Evolutionary conservation across 2,329 filamentous ascomycete genomes (phyloP).

Genomic region (Ustilaginoidea virens): DNA sequence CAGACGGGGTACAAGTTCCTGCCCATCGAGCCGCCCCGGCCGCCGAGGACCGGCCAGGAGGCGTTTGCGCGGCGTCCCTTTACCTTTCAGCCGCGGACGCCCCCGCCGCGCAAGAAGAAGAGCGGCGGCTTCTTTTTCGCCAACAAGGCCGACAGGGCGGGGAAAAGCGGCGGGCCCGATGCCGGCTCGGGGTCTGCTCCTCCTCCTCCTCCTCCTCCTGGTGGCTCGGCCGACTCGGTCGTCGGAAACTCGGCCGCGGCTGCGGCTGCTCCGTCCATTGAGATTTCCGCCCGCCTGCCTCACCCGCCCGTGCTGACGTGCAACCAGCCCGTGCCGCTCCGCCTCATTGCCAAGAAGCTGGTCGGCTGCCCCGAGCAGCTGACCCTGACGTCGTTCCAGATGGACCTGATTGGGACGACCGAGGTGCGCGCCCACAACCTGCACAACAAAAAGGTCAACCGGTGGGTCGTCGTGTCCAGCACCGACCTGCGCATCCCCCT

Average conservation of each 20-base stretch:
- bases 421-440: slow-evolving; percentile 66
- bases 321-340: slow-evolving; percentile 69
- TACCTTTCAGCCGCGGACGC: slow-evolving; percentile 31
- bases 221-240: not conserved
- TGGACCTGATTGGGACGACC: slow-evolving; percentile 69
- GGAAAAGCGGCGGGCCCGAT: slow-evolving; percentile 7
- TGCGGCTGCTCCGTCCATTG: slow-evolving; percentile 46
- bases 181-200: not conserved
- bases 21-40: slow-evolving; percentile 78
- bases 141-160: slow-evolving; percentile 15
- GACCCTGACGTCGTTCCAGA: slow-evolving; percentile 63
- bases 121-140: slow-evolving; percentile 48
- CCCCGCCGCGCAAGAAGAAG: slow-evolving; percentile 17
- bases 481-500: slow-evolving; percentile 59
- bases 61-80: slow-evolving; percentile 67
- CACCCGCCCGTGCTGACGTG: slow-evolving; percentile 81
- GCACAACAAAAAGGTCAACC: slow-evolving; percentile 49
- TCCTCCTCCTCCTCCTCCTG: not conserved
- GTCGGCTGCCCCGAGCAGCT: slow-evolving; percentile 53
- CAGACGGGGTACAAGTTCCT: slow-evolving; percentile 66
- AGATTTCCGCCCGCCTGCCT: slow-evolving; percentile 64
- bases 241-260: slow-evolving; percentile 16
- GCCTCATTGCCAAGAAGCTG: slow-evolving; percentile 65
- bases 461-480: slow-evolving; percentile 61
- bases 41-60: slow-evolving; percentile 52